These are phyloP conservation scores for Colletotrichum cordylinicola DNA, from an alignment of 2,329 filamentous ascomycete species.

Conservation along the genomic window DNA sequence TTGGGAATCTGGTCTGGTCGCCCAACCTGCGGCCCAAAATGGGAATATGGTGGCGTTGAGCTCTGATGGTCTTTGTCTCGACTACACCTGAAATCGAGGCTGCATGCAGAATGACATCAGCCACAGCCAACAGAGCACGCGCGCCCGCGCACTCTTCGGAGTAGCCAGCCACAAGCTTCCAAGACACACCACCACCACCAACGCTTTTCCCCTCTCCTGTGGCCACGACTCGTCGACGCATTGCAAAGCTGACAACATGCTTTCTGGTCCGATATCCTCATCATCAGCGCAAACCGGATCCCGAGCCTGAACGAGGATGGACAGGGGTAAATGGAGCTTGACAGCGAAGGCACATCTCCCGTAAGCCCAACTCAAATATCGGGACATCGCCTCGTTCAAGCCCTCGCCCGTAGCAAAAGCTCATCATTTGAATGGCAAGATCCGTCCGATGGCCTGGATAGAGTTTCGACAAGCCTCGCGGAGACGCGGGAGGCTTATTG, in stretches of 20 bases:
- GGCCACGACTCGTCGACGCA: not conserved
- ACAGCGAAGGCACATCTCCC: not conserved
- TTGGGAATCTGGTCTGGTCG: not conserved
- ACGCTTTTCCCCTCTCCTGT: not conserved
- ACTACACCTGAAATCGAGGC: not conserved
- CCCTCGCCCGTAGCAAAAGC: not conserved
- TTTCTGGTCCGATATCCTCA: not conserved
- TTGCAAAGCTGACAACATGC: not conserved
- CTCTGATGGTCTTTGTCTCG: not conserved
- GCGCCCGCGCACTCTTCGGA: not conserved
- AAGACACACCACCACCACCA: not conserved
- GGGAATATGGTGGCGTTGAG: not conserved
- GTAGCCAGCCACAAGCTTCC: not conserved
- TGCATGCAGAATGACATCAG: slow-evolving; percentile 3
- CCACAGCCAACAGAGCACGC: not conserved
- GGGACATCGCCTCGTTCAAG: not conserved
- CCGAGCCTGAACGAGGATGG: not conserved
- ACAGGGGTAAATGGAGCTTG: not conserved
- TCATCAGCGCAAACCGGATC: not conserved
- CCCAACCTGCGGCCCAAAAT: not conserved
- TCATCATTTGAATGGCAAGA: not conserved
- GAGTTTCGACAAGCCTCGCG: not conserved
- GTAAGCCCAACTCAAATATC: not conserved
- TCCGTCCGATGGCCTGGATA: not conserved
- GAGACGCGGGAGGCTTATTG: not conserved